Base-by-base conservation (phyloP, 495 filamentous ascomycete species). In the Usnea hakonensis region DNA sequence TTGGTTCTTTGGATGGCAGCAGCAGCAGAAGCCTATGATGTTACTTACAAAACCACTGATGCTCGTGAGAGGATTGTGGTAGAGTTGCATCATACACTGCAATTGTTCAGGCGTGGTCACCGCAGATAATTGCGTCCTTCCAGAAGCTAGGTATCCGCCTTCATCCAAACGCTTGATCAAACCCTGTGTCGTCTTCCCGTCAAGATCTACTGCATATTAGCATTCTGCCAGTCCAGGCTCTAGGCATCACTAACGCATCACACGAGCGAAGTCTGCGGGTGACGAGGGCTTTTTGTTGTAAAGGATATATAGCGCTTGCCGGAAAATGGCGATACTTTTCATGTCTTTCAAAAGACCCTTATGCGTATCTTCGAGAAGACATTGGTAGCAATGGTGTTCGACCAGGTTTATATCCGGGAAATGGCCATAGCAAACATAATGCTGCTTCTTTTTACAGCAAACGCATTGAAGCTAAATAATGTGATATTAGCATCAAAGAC, bases 361-460 rank as follows among this genome's bases (percentile, higher is more conserved):
- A 33, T 76, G 71, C 16, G 74, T 69, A 9, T 69, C 71, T 59
- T 73, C 67, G 17, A 82, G 70, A 4, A 83, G 64, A 64, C 80
- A 83, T 44, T 66, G 61, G 63, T 81, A 83, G 68, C 80, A 83
- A 50, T 72, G 69, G 64, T 83, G 78, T 32, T 72, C 59, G 17
- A 74, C 67, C 23, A 73, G 71, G 21, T 76, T 59, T 43, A 68
- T 70, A 61, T 69, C 32, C 55, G 54, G 26, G 62, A 44, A 58
- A 56, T 69, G 80, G 17, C 80, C 80, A 62, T 82, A 83, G 68
- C 79, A 83, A 19, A 75, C 67, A 46, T 70, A 44, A 65, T 83
- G 80, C 61, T 83, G 80, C 65, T 69, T 76, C 21, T 70, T 78
- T 38, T 72, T 60, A 63, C 79, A 83, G 62, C 74, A 79, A 43